Evolutionary conservation across 2,329 filamentous ascomycete species (phyloP), one percentile per base, ranked within the genome.

Genomic region (Dactylellina cionopaga): DNA sequence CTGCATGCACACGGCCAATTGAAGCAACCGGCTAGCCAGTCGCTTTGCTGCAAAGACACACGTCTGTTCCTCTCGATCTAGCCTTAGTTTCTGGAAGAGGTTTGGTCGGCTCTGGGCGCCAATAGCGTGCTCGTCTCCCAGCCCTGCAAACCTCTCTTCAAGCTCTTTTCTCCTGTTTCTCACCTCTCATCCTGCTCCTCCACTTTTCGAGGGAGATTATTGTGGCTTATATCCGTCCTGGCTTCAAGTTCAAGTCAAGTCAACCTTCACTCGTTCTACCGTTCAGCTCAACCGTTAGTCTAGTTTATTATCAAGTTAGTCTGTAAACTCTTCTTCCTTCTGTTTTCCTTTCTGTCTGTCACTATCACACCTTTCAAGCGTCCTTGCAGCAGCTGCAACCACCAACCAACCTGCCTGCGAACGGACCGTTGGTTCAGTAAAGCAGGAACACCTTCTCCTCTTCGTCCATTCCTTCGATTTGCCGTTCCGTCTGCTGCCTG

Each of bases 211-310:
- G 58, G 68, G 68, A 72, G 68, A 72, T 72, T 72, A 65, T 49
- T 72, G 68, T 72, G 68, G 68, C 68, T 72, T 72, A 72, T 72
- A 59, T 72, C 68, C 68, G 68, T 71, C 58, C 59, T 58, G 43
- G 46, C 68, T 71, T 71, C 49, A 55, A 55, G 47, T 62, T 39
- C 46, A 69, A 41, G 47, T 44, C 35, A 7, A 47, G 39, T 49
- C 56, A 49, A 24, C 35, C 44, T 31, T 49, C 17, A 4, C 24
- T 56, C 11, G 24, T 47, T 33, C 24, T 5, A 11, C 43, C 52
- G 13, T 47, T 64, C 39, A 47, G 59, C 35, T 44, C 35, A n/a
- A n/a, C n/a, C n/a, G n/a, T n/a, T 52, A n/a, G 43, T 51, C 31
- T 51, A 47, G 41, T 59, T 43, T 41, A 39, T 58, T 49, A 60